Evolutionary conservation across 306 rosid species (phyloP), one percentile per base, ranked within the genome.

Genomic region (Senna tora): DNA sequence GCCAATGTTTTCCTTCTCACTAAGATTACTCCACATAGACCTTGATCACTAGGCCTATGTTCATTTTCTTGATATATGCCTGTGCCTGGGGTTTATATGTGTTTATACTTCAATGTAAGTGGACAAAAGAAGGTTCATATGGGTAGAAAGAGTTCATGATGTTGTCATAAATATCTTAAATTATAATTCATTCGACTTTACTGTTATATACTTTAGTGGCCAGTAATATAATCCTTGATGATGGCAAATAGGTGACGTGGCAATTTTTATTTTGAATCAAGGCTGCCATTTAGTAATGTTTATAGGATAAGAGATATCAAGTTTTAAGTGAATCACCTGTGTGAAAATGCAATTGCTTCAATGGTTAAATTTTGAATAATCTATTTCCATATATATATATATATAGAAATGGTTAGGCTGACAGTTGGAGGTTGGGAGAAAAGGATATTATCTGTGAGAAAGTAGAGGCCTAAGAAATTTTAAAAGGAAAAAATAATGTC

Each of bases 121-220:
- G 42, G 45, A 65, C 69, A 25, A 70, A 55, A 39, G 65, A 41
- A 41, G 33, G 49, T 61, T 34, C 50, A 32, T 55, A 67, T 55
- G 45, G 25, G 66, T 68, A 50, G 65, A 64, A 54, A 51, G 58
- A 72, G 57, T 58, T 43, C 7, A 67, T 9, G 32, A 55, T 71
- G 30, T 61, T 67, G 22, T 19, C 9, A 28, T 25, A 25, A 22
- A 17, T 46, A 68, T 49, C 13, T 12, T 14, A 16, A 42, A 59
- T 54, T 65, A 25, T 25, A 25, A 58, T 30, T 19, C 13, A 32
- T 33, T 19, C 47, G 30, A 19, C 49, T 60, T 15, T 50, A 9
- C 47, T 74, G 46, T 61, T 74, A 61, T 78, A 57, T 43, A 16
- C 30, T 60, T 74, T 33, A 50, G 71, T 67, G 52, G 43, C 49